A percentile compares a stretch with the other conserved stretches of the same genome.
Evolutionary conservation across 139 green algal genomes (phyloP).

Genomic region (Picochlorum sp.): DNA sequence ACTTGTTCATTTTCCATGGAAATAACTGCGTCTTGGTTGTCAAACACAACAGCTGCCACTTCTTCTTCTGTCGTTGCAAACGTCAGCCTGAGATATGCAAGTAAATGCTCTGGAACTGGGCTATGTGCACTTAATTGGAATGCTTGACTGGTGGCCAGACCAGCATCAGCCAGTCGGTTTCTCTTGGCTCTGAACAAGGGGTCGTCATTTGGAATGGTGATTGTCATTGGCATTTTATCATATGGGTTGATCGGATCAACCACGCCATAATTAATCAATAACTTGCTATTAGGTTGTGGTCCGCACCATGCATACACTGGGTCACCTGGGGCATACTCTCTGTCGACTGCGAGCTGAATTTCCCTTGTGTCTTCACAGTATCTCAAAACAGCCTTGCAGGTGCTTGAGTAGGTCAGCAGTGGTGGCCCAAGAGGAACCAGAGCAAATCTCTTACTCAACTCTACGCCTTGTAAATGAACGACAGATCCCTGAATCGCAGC

Average conservation of each 20-base stretch:
- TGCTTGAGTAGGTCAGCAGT: slow-evolving; percentile 72
- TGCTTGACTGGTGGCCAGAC: slow-evolving; percentile 43
- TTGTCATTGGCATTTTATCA: slow-evolving; percentile 29
- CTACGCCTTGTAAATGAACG: slow-evolving; percentile 87
- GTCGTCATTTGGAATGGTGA: slow-evolving; percentile 52
- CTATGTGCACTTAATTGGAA: slow-evolving; percentile 33
- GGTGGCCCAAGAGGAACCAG: slow-evolving; percentile 88
- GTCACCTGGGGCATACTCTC: slow-evolving; percentile 53
- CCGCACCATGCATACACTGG: slow-evolving; percentile 85
- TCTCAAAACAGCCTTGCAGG: slow-evolving; percentile 66
- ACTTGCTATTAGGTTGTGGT: slow-evolving; percentile 79
- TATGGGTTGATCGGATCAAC: slow-evolving; percentile 52
- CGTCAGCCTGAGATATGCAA: slow-evolving; percentile 73
- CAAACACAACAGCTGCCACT: slow-evolving; percentile 23
- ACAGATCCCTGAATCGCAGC: slow-evolving; percentile 79
- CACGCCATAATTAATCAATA: slow-evolving; percentile 67
- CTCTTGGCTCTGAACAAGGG: slow-evolving; percentile 78
- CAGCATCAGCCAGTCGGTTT: slow-evolving; percentile 42
- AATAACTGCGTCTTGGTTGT: slow-evolving; percentile 19
- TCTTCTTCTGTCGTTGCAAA: slow-evolving; percentile 44
- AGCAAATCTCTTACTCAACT: slow-evolving; percentile 75
- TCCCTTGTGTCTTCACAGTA: slow-evolving; percentile 37
- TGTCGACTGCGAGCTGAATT: slow-evolving; percentile 68
- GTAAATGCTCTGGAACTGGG: slow-evolving; percentile 50
- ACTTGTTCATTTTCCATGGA: slow-evolving; percentile 35